Base-by-base conservation (phyloP, 352 stramenopile genomes). In the Phytophthora parvispora region DNA sequence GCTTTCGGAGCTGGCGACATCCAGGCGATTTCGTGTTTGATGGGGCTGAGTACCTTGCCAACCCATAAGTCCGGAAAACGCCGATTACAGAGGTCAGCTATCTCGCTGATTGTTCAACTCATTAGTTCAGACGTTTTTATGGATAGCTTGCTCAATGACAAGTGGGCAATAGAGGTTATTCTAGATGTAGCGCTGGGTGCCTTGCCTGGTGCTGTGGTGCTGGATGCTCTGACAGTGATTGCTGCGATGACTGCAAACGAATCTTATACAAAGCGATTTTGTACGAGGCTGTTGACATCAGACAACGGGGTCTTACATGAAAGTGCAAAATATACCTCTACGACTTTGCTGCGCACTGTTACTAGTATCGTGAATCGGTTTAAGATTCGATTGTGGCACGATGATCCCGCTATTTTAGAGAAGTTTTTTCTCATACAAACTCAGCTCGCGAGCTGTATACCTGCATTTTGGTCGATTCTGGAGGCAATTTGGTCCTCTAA, bases 301-400 rank as follows among this genome's bases (percentile, higher is more conserved):
- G 5, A 12, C 16, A 55, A 40, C 43, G 43, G 58, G 12, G n/a
- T 32, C 8, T 13, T 13, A 12, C 18, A 9, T 24, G 38, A 7
- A 43, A 27, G 24, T 16, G 4, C 25, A 16, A 61, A 28, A 12
- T 36, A 36, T 20, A 12, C 10, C 25, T n/a, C 25, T 27, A 31
- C 32, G 6, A 61, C 20, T 16, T 40, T 20, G 10, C 47, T 45
- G 28, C 20, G 51, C 2, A 15, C 50, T 12, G 32, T 73, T 54
- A n/a, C 20, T 55, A 15, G 16, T 31, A 53, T 73, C 34, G 45
- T 73, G 3, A 69, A 49, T 48, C 51, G 52, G 16, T 69, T 73
- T 15, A 73, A 73, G 22, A 31, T 69, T 2, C 60, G 52, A 24
- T 31, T 73, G n/a, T 73, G 66, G 59, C 27, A 64, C 52, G 24